phyloP scores from a whole-genome alignment of 1,139 yeast genomes.

The Chernovozyma sophiae-reginae region DNA sequence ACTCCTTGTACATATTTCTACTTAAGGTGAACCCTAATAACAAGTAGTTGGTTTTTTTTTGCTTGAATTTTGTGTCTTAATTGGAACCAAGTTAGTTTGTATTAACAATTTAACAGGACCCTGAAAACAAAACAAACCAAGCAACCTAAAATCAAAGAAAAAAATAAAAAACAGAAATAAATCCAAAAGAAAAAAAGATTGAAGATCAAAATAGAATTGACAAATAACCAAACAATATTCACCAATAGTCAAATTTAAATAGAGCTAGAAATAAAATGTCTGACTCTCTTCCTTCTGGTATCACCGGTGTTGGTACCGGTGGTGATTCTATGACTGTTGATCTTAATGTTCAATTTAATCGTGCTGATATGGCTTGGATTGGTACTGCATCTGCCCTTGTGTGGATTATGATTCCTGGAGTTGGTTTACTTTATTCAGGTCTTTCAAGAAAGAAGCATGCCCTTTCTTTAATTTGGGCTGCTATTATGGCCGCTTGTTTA shows the following conservation, averaged over 20 bases:
- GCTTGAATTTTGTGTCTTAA: too few relatives aligned
- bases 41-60: too few relatives aligned
- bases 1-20: too few relatives aligned
- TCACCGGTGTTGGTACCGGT: slow-evolving; percentile 64
- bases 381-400: slow-evolving; percentile 73
- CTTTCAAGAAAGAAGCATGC: slow-evolving; percentile 91
- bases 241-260: too few relatives aligned
- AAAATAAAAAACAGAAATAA: too few relatives aligned
- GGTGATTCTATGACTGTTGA: slow-evolving; percentile 74
- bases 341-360: slow-evolving; percentile 68
- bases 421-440: slow-evolving; percentile 87
- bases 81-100: too few relatives aligned
- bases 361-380: slow-evolving; percentile 86
- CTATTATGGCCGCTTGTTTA: slow-evolving; percentile 79
- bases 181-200: background rate
- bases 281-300: slow-evolving; percentile 17
- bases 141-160: too few relatives aligned
- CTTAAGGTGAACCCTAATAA: too few relatives aligned
- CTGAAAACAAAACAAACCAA: background rate
- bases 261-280: too few relatives aligned
- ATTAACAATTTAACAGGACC: too few relatives aligned
- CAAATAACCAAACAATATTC: too few relatives aligned
- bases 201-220: too few relatives aligned
- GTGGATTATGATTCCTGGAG: slow-evolving; percentile 95
- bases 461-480: slow-evolving; percentile 86